Conservation (phyloP, 2,329 filamentous ascomycete genomes). For the Neonectria neomacrospora region DNA sequence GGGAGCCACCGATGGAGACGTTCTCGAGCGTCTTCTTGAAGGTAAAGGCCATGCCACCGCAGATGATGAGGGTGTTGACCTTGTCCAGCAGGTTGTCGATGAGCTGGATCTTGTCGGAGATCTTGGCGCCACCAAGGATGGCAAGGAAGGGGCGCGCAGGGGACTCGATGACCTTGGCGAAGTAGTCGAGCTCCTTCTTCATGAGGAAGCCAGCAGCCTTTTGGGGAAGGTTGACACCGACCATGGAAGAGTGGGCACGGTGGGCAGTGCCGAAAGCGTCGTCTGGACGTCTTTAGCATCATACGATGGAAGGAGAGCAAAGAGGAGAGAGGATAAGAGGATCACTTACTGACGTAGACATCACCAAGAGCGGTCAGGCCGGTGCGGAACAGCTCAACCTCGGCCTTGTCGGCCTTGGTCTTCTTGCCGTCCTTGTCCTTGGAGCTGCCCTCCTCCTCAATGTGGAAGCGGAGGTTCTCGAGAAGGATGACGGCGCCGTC, state of each 20-base stretch:
- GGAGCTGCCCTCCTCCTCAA: conserved; percentile 96
- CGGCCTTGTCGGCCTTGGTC: conserved; percentile 94
- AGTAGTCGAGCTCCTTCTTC: conserved; percentile 99
- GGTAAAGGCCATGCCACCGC: conserved; percentile 98
- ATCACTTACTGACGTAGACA: conserved; percentile 87
- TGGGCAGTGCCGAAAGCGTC: conserved; percentile 99
- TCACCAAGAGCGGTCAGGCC: conserved; percentile 94
- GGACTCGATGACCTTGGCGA: conserved; percentile 93
- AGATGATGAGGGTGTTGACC: conserved; percentile 96
- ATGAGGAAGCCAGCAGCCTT: conserved; percentile 98
- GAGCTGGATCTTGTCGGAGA: conserved; percentile 99
- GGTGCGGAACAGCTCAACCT: conserved; percentile 94
- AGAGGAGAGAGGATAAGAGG: neutral
- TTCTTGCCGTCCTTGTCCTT: conserved; percentile 97
- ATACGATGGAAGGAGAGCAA: neutral
- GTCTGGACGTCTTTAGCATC: conserved; percentile 64
- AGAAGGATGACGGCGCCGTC: conserved; percentile 88
- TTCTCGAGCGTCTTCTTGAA: conserved; percentile 99
- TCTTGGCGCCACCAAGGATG: conserved; percentile 97
- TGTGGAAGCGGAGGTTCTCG: conserved; percentile 98
- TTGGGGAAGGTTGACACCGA: conserved; percentile 93
- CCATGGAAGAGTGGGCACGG: conserved; percentile 99
- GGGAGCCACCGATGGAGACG: conserved; percentile 87
- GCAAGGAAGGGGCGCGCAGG: conserved; percentile 97
- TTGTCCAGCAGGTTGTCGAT: conserved; percentile 99